Evolutionary conservation across 352 stramenopile genomes (phyloP).

Genomic region (Globisporangium alternatum): DNA sequence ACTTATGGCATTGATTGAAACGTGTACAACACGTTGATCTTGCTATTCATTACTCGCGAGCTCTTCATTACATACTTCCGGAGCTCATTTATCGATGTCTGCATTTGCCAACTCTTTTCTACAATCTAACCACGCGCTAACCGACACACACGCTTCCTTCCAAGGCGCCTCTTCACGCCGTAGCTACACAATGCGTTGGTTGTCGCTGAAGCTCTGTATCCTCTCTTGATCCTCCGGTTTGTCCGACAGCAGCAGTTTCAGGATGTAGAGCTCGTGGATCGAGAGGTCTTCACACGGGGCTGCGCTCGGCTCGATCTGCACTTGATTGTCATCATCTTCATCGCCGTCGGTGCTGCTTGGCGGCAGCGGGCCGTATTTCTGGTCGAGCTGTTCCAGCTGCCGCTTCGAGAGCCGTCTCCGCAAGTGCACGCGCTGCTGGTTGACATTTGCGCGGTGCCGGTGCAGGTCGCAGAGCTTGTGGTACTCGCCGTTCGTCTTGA

Average conservation of each 20-base stretch:
- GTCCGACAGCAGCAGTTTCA: slow-evolving; percentile 16
- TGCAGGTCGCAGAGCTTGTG: slow-evolving; percentile 31
- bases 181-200: not conserved
- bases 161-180: too few relatives aligned
- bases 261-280: slow-evolving; percentile 11
- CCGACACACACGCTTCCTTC: too few relatives aligned
- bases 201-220: not conserved
- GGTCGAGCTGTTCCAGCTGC: slow-evolving; percentile 17
- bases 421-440: slow-evolving; percentile 21
- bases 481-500: slow-evolving; percentile 32
- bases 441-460: slow-evolving; percentile 24
- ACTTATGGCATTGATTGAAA: too few relatives aligned
- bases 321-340: not conserved
- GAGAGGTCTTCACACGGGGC: slow-evolving; percentile 15
- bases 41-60: too few relatives aligned
- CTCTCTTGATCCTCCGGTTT: slow-evolving; percentile 6
- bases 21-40: too few relatives aligned
- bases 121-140: too few relatives aligned
- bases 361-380: slow-evolving; percentile 16
- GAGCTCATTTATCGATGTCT: too few relatives aligned
- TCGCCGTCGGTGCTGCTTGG: not conserved
- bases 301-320: slow-evolving; percentile 17
- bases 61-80: too few relatives aligned
- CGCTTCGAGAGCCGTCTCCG: slow-evolving; percentile 15
- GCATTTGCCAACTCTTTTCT: too few relatives aligned